Conservation (phyloP, 2,329 filamentous ascomycete genomes). For the Fusarium dimerum region DNA sequence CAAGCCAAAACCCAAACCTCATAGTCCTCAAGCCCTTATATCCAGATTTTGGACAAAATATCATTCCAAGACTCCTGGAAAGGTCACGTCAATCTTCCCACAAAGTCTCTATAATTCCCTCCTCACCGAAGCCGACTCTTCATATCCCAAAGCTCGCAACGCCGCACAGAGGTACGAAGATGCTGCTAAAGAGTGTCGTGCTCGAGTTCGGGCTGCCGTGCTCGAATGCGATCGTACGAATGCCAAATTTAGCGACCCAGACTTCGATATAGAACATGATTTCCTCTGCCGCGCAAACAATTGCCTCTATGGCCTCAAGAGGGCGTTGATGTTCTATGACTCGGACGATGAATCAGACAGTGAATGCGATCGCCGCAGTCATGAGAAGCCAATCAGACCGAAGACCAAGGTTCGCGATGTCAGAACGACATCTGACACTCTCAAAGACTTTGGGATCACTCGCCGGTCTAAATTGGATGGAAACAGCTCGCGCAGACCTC, state of each 20-base stretch:
- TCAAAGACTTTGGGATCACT: slow-evolving; percentile 14
- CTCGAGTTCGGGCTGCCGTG: slow-evolving; percentile 41
- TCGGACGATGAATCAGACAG: slow-evolving; percentile 13
- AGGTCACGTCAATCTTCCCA: slow-evolving; percentile 47
- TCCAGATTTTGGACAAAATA: slow-evolving; percentile 45
- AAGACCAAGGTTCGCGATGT: slow-evolving; percentile 5
- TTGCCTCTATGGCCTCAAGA: slow-evolving; percentile 38
- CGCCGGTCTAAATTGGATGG: slow-evolving; percentile 16
- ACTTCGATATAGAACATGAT: slow-evolving; percentile 46
- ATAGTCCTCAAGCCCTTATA: slow-evolving; percentile 41
- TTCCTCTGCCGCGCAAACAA: slow-evolving; percentile 35
- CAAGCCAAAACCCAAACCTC: slow-evolving; percentile 21
- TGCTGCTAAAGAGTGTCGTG: slow-evolving; percentile 42
- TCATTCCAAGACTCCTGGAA: slow-evolving; percentile 42
- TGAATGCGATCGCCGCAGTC: background rate
- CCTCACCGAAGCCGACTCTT: slow-evolving; percentile 21
- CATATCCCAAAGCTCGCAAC: slow-evolving; percentile 34
- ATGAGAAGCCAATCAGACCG: background rate
- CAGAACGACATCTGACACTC: slow-evolving; percentile 14
- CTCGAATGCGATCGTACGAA: slow-evolving; percentile 46
- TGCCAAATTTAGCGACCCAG: slow-evolving; percentile 46
- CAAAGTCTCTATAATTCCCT: slow-evolving; percentile 40
- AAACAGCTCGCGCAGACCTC: slow-evolving; percentile 10
- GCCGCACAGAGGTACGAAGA: slow-evolving; percentile 44
- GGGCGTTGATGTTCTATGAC: slow-evolving; percentile 1